phyloP scores from a whole-genome alignment of 176 grass and related monocot genomes.

The Oryza meridionalis region DNA sequence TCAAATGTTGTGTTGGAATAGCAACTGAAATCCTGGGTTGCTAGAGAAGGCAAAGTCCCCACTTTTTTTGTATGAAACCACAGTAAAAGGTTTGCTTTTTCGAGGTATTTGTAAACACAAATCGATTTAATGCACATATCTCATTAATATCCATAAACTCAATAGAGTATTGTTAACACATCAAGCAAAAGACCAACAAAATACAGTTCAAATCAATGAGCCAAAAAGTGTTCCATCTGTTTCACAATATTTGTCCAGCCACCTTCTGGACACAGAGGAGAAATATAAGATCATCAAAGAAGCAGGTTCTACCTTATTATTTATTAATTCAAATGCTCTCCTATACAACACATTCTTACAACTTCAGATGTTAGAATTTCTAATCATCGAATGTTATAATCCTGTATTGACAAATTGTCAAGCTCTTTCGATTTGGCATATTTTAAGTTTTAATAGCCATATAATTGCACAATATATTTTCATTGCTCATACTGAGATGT shows the following conservation, averaged over 20 bases:
- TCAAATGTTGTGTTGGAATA: not conserved
- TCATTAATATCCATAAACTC: not conserved
- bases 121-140: not conserved
- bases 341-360: not conserved
- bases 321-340: too few relatives aligned
- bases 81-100: not conserved
- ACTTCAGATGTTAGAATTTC: constrained; percentile 1
- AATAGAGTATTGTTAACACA: not conserved
- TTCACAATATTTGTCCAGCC: not conserved
- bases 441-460: not conserved
- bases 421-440: not conserved
- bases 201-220: constrained; percentile 11
- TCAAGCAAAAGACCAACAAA: not conserved
- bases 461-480: constrained; percentile 16
- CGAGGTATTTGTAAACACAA: not conserved
- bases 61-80: not conserved
- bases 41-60: not conserved
- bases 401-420: constrained; percentile 4
- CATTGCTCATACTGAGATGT: not conserved
- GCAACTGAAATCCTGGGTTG: not conserved
- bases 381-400: not conserved
- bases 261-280: not conserved
- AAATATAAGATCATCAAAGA: constrained; percentile 2
- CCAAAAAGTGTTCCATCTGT: not conserved
- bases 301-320: too few relatives aligned